Evolutionary conservation across 2,329 filamentous ascomycete species (phyloP).

Genomic region (Epichloe amarillans): DNA sequence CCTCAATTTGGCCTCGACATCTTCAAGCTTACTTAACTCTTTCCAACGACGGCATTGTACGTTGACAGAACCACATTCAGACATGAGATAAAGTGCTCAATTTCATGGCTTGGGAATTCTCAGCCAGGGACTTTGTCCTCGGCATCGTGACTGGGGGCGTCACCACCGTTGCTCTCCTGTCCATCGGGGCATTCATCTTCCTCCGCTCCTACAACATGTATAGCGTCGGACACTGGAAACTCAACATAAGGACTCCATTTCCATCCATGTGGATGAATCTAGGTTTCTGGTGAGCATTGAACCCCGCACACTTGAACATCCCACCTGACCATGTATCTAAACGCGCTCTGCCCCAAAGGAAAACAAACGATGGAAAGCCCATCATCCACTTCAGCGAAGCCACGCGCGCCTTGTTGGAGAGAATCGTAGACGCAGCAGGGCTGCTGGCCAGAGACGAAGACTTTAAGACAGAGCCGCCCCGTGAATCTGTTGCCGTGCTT

Average conservation of each 20-base stretch:
- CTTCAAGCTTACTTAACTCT: too few relatives aligned
- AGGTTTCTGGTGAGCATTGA: constrained; percentile 40
- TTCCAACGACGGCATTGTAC: too few relatives aligned
- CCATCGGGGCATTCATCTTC: constrained; percentile 7
- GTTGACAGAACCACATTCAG: too few relatives aligned
- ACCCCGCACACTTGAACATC: not conserved
- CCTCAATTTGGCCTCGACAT: too few relatives aligned
- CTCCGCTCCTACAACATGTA: constrained; percentile 25
- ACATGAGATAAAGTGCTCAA: not conserved
- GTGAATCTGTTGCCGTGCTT: constrained; percentile 23
- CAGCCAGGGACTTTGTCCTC: constrained; percentile 14
- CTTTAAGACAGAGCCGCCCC: not conserved
- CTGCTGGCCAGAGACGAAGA: constrained; percentile 16
- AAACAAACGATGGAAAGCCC: constrained; percentile 14
- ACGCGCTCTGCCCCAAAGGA: constrained; percentile 13
- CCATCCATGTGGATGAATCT: constrained; percentile 51
- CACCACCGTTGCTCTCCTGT: constrained; percentile 8
- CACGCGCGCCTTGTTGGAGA: constrained; percentile 32
- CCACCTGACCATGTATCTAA: not conserved
- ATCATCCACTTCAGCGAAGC: constrained; percentile 30
- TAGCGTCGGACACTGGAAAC: constrained; percentile 40
- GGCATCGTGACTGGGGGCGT: constrained; percentile 17
- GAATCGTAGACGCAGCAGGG: constrained; percentile 31
- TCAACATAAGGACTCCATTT: constrained; percentile 34
- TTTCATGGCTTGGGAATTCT: constrained; percentile 1